Percentiles rank a stretch among this genome's conserved stretches.
phyloP scores from a whole-genome alignment of 2,329 filamentous ascomycete genomes.

The Neofusicoccum kwambonambiense region DNA sequence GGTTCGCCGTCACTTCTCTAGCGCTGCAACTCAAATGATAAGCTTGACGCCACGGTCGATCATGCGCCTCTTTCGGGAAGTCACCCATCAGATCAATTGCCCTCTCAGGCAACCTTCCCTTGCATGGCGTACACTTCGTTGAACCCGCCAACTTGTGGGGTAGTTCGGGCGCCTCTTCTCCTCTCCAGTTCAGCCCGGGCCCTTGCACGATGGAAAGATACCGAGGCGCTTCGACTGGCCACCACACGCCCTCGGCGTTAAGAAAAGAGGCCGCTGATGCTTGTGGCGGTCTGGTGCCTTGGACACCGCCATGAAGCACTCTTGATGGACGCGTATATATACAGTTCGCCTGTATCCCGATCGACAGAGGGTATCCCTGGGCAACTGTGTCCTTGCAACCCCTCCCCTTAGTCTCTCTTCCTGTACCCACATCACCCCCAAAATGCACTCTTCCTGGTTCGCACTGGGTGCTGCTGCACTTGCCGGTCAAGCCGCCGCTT shows the following conservation, averaged over 20 bases:
- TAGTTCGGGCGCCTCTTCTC: neutral
- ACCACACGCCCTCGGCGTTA: neutral
- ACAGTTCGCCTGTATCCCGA: neutral
- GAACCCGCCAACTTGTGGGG: neutral
- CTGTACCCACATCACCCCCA: neutral
- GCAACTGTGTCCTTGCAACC: neutral
- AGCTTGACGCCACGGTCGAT: neutral
- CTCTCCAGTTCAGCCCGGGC: neutral
- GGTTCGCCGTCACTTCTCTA: neutral
- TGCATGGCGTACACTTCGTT: neutral
- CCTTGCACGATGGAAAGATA: neutral
- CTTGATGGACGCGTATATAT: neutral
- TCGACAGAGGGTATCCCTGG: neutral
- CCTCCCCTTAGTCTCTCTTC: too few species aligned
- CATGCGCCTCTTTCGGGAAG: neutral
- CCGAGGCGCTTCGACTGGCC: conserved; percentile 1
- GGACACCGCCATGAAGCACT: too few species aligned
- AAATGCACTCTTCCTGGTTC: conserved; percentile 1
- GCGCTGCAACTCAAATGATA: neutral
- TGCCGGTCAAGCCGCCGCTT: neutral
- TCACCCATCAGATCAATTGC: neutral
- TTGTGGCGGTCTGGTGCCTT: neutral
- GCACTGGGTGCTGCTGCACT: neutral
- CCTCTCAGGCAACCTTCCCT: neutral
- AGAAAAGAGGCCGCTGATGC: neutral